Evolutionary conservation across 129 eudicot genomes (phyloP), one percentile per base, ranked within the genome.

Genomic region (Cynara cardunculus): DNA sequence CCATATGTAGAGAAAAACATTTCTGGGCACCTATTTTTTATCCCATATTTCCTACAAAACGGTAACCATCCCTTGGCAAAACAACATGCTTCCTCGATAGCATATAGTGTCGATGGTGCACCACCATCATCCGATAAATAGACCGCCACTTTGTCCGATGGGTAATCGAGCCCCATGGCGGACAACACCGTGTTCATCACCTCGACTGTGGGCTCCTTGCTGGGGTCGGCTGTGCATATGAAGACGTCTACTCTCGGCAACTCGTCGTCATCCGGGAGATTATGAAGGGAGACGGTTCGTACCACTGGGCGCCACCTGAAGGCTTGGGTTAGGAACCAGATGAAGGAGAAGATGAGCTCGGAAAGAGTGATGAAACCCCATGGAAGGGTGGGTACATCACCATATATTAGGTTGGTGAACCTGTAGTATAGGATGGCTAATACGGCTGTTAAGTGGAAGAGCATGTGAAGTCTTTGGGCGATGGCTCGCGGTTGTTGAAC

Each of bases 161-260:
- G 95, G 75, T 90, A 92, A 22, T 92, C 97, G 30, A 92, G 82
- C 39, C 91, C 91, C 95, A 92, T 90, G 24, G 95, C 95, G 0
- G 97, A 92, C 82, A 92, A 28, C n/a, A 92, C 93, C 18, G 97
- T 92, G 88, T 92, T 92, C 97, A 92, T 90, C 18, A 92, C 94
- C 79, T 83, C 92, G 69, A 88, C 62, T 16, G 86, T 86, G 5
- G 94, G 94, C 71, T 92, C 97, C 82, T 90, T 92, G 32, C 59
- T 79, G 1, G 94, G 92, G 77, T 92, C 97, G 0, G 97, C 97
- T 5, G 97, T 92, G 85, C 92, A 90, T 39, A 92, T 80, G 65
- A 92, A 92, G 59, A 92, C 93, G 28, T 92, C 97, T 27, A 92
- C 87, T 21, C 76, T 83, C 12, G 97, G 94, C 19, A 90, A 64